phyloP scores from a whole-genome alignment of 139 green algal species.

The Picochlorum sp. region DNA sequence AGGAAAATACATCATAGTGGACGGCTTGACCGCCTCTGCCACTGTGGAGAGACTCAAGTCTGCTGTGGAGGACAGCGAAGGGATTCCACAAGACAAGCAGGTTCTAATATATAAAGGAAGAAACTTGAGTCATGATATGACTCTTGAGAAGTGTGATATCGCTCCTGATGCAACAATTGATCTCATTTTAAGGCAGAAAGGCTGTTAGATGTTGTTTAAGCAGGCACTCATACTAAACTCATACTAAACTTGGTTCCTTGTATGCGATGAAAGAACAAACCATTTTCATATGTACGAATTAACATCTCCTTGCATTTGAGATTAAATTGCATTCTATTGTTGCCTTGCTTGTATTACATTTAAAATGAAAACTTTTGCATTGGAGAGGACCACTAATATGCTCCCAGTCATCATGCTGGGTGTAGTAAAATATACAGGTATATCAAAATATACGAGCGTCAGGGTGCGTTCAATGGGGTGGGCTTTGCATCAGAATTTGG shows the following conservation, averaged over 20 bases:
- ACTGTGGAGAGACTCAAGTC: neutral
- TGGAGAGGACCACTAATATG: too few species aligned
- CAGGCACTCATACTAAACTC: too few species aligned
- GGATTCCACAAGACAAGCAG: neutral
- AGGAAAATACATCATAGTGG: neutral
- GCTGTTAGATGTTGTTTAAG: neutral
- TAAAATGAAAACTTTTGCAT: too few species aligned
- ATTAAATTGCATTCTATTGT: neutral
- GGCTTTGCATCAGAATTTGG: too few species aligned
- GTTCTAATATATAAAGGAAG: neutral
- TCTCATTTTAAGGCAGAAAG: neutral
- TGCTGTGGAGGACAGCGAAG: neutral
- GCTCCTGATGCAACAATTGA: neutral
- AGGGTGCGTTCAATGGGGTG: too few species aligned
- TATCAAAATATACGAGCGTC: too few species aligned
- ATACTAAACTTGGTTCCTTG: too few species aligned
- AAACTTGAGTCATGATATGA: neutral
- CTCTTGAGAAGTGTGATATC: neutral
- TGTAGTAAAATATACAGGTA: too few species aligned
- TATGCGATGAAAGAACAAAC: too few species aligned
- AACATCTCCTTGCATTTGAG: neutral
- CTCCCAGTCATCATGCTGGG: too few species aligned
- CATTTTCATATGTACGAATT: neutral
- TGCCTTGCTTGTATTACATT: neutral
- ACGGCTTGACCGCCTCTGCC: neutral